Evolutionary conservation across 2,329 filamentous ascomycete species (phyloP).

Genomic region (Karstenula rhodostoma): DNA sequence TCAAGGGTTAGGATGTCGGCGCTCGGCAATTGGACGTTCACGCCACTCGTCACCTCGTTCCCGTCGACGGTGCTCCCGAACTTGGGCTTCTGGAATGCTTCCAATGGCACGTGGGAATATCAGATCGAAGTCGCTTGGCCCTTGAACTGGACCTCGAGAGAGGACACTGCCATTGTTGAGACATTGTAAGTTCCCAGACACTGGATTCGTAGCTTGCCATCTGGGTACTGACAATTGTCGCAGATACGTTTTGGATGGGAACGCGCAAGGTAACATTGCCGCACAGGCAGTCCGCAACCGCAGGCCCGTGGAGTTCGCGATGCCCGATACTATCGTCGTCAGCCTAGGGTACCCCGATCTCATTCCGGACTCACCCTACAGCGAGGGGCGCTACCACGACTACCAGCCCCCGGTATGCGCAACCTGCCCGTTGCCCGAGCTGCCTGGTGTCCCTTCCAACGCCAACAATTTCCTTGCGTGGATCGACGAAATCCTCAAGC

Average conservation of each 20-base stretch:
- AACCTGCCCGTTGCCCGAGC: constrained; percentile 33
- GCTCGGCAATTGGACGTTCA: constrained; percentile 39
- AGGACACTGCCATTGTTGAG: constrained; percentile 34
- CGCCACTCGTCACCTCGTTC: constrained; percentile 34
- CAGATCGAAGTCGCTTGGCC: constrained; percentile 45
- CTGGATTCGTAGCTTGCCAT: neutral
- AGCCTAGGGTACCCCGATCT: constrained; percentile 41
- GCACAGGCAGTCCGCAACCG: constrained; percentile 41
- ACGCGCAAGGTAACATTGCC: constrained; percentile 38
- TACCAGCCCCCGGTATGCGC: constrained; percentile 42
- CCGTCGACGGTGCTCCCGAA: constrained; percentile 39
- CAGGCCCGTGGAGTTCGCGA: constrained; percentile 40
- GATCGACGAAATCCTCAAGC: constrained; percentile 52
- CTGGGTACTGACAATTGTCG: neutral
- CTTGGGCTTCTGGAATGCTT: constrained; percentile 38
- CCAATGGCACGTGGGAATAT: constrained; percentile 45
- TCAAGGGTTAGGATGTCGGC: constrained; percentile 14
- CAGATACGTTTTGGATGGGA: constrained; percentile 46
- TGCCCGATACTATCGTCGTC: constrained; percentile 42
- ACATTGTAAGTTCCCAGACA: constrained; percentile 34
- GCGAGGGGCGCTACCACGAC: constrained; percentile 34
- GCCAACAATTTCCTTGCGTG: constrained; percentile 57
- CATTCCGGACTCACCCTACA: constrained; percentile 42
- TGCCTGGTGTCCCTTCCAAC: constrained; percentile 51
- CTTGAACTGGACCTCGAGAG: constrained; percentile 41